Evolutionary conservation across 106 monocot genomes (phyloP), one percentile per base, ranked within the genome.

Genomic region (Acorus calamus): DNA sequence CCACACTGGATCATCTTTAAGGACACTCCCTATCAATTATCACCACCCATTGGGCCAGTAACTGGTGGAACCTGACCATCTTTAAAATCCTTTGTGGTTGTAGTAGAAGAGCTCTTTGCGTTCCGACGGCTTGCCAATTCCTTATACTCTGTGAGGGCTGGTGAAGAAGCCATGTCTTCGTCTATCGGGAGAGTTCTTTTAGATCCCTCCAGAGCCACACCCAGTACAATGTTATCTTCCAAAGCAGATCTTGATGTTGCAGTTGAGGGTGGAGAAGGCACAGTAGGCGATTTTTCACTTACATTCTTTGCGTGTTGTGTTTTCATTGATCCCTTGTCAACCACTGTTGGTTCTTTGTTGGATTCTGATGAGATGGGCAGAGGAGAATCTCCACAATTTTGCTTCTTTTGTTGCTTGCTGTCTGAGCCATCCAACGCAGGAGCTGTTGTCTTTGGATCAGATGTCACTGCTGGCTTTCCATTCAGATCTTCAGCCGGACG

Each of bases 151-250:
- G 53, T 48, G 9, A 71, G 42, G 4, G 66, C n/a, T 12, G 80
- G 43, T 2, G 46, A 49, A 2, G 66, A 49, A 11, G 41, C 49
- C 48, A 65, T 70, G 8, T 50, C 80, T 46, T 80, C 77, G 49
- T 79, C 83, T 14, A 82, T 80, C 0, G 79, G 80, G 46, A 85
- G 74, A 7, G 85, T 85, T 67, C 78, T 67, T 65, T 88, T 88
- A 3, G 84, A 78, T 0, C 88, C 88, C 46, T 84, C 81, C 0
- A 88, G 75, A 46, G 88, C 88, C 4, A 88, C 70, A 42, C 77
- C 81, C 7, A 88, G 78, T 0, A 88, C 88, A 49, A 88, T 78
- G 46, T 88, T 88, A 47, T 81, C 83, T 65, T 78, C 78, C 52
- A 81, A 84, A 3, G 62, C 67, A 0, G 83, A 52, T 49, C 72